These are phyloP conservation scores for Dictyostelium firmibasis DNA, from an alignment of 78 protist genomes.

Conservation along the genomic window DNA sequence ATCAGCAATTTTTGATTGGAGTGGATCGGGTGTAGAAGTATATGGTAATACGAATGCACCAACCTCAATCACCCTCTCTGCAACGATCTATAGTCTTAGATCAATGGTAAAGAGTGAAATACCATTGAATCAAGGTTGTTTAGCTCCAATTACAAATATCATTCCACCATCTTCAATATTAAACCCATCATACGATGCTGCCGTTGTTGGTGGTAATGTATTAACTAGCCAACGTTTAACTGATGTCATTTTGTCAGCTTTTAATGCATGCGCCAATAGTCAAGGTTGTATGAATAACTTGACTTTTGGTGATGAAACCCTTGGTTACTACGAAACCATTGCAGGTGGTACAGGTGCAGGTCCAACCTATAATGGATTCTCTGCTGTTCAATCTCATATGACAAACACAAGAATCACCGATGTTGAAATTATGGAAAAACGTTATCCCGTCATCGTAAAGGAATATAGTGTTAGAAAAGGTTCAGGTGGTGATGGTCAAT, in stretches of 20 bases:
- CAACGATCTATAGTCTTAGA: conserved; percentile 93
- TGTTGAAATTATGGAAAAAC: conserved; percentile 95
- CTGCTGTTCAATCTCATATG: conserved; percentile 97
- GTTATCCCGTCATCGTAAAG: conserved; percentile 91
- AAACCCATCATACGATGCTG: conserved; percentile 85
- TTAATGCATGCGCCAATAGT: conserved; percentile 79
- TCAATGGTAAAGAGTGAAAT: conserved; percentile 90
- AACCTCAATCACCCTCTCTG: conserved; percentile 88
- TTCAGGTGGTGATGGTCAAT: conserved; percentile 94
- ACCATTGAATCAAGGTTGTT: conserved; percentile 95
- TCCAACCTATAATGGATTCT: conserved; percentile 85
- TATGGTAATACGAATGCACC: conserved; percentile 95
- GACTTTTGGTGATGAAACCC: conserved; percentile 94
- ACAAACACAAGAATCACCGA: conserved; percentile 98
- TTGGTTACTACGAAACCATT: conserved; percentile 97
- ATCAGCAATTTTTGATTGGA: conserved; percentile 91
- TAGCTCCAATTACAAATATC: conserved; percentile 85
- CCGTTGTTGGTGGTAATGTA: conserved; percentile 98
- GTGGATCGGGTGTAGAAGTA: conserved; percentile 90
- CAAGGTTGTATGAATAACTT: conserved; percentile 98
- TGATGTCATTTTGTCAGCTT: conserved; percentile 92
- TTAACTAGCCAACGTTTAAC: conserved; percentile 94
- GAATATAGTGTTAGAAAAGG: conserved; percentile 85
- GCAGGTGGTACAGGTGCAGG: conserved; percentile 99
- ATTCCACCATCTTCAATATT: conserved; percentile 86